These are phyloP conservation scores for Penicillium oxalicum DNA, from an alignment of 2,329 filamentous ascomycete genomes.

Conservation along the genomic window DNA sequence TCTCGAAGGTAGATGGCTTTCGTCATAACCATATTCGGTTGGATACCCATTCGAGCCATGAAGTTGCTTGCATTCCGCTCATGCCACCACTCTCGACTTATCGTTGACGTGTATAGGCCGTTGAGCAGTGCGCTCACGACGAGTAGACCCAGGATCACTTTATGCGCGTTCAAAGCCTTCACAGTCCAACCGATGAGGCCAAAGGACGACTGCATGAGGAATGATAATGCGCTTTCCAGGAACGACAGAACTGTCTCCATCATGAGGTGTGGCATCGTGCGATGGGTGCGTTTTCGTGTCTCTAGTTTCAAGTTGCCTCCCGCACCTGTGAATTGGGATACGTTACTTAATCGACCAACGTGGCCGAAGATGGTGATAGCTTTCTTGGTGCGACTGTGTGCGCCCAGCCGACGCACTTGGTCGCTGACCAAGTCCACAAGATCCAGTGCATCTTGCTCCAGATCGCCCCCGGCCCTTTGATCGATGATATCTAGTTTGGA, in stretches of 20 bases:
- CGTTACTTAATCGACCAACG: slow-evolving; percentile 40
- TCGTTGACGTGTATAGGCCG: slow-evolving; percentile 65
- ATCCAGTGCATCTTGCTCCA: slow-evolving; percentile 45
- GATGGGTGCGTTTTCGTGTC: slow-evolving; percentile 52
- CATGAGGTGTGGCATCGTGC: slow-evolving; percentile 62
- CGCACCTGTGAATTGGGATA: slow-evolving; percentile 34
- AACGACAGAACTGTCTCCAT: slow-evolving; percentile 68
- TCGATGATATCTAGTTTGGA: slow-evolving; percentile 46
- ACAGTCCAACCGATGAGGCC: slow-evolving; percentile 60
- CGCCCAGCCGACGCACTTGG: slow-evolving; percentile 43
- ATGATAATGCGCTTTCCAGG: slow-evolving; percentile 66
- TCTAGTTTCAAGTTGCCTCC: slow-evolving; percentile 31
- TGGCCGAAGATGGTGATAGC: slow-evolving; percentile 46
- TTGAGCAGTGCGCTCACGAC: slow-evolving; percentile 66
- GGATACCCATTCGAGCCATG: slow-evolving; percentile 74
- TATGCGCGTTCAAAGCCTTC: slow-evolving; percentile 65
- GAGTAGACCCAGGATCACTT: slow-evolving; percentile 65
- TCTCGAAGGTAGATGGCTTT: slow-evolving; percentile 79
- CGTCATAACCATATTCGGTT: slow-evolving; percentile 73
- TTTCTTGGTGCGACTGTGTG: slow-evolving; percentile 44
- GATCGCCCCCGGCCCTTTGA: slow-evolving; percentile 65
- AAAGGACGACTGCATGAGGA: slow-evolving; percentile 70
- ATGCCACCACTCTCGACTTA: slow-evolving; percentile 73
- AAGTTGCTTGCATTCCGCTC: slow-evolving; percentile 75
- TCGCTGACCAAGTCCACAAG: slow-evolving; percentile 46